These are phyloP conservation scores for Yamadazyma paraphyllophila DNA, from an alignment of 805 yeast genomes.

Conservation along the genomic window DNA sequence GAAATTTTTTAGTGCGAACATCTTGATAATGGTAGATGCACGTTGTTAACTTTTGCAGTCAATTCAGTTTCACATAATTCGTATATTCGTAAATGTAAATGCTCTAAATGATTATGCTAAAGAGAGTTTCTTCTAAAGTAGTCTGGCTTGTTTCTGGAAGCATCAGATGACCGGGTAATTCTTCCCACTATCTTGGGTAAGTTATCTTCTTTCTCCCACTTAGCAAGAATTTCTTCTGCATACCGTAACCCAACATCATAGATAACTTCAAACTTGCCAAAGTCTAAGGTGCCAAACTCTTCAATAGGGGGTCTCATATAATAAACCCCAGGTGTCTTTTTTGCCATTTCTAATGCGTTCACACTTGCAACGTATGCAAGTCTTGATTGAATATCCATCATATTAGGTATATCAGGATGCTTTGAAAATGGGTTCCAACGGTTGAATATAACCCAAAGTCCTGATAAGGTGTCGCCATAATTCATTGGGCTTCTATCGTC, in stretches of 20 bases:
- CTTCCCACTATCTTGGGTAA: conserved; percentile 64
- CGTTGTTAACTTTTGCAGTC: conserved; percentile 3
- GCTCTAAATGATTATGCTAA: conserved; percentile 17
- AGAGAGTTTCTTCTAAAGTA: conserved; percentile 62
- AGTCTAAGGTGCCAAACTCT: conserved; percentile 85
- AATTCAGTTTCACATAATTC: neutral
- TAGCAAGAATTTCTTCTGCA: conserved; percentile 57
- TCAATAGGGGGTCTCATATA: conserved; percentile 95
- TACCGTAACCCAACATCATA: conserved; percentile 75
- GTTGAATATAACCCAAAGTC: conserved; percentile 85
- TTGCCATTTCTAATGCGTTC: conserved; percentile 86
- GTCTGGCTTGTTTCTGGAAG: conserved; percentile 20
- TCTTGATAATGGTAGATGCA: conserved; percentile 1
- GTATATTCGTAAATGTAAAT: conserved; percentile 5
- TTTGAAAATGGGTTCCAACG: conserved; percentile 86
- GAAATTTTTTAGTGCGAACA: conserved; percentile 3
- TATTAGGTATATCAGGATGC: conserved; percentile 85
- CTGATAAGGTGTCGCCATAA: conserved; percentile 91
- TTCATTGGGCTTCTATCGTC: conserved; percentile 88
- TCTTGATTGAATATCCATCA: conserved; percentile 93
- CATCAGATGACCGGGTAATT: conserved; percentile 16
- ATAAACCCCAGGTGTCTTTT: conserved; percentile 76
- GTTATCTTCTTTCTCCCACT: conserved; percentile 50
- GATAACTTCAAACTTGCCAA: conserved; percentile 88
- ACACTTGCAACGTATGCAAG: conserved; percentile 94